Base-by-base conservation (phyloP, 768 basidiomycete genomes). In the Pleurotus giganteus region DNA sequence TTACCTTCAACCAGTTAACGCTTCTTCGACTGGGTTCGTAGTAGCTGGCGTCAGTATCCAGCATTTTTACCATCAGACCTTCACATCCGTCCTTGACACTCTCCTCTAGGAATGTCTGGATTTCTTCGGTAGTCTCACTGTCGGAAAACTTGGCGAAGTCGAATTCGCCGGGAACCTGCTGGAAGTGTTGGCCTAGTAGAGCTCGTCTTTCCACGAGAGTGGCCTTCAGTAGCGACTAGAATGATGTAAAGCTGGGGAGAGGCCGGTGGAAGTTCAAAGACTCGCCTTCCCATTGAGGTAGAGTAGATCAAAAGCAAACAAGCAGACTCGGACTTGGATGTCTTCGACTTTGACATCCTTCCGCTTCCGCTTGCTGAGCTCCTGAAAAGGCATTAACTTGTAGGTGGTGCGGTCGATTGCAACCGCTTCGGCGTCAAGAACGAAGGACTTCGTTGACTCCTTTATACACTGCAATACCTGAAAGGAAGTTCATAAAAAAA, bases 41-140 rank as follows among this genome's bases (percentile, higher is more conserved):
- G 63, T 82, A 91, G 68, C 94, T 92, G 5, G 88, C 91, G 34
- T 93, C 88, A 43, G 83, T 88, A 37, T 96, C 92, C 15, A 99
- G 74, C 94, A 97, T 96, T 75, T 99, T 99, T 56, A 99, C 93
- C 97, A 99, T 99, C 43, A 99, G 81, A 8, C 97, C 97, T 69
- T 99, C 97, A 67, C 97, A 98, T 1, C 96, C 94, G 66, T 98
- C 97, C 67, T 94, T 98, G 61, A 99, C 92, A 68, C 91, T 94
- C 60, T 94, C 91, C 66, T 98, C 96, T 7, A 99, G 74, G 79
- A 99, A 98, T 1, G 80, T 67, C 65, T 97, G 94, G 44, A 99
- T 98, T 63, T 97, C 95, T 21, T 99, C 97, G 4, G 84, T 88
- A 6, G 88, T 90, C 56, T 93, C 86, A 13, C 87, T 79, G 64